phyloP scores from a whole-genome alignment of 2,329 filamentous ascomycete genomes.

The Pseudopithomyces maydicus region DNA sequence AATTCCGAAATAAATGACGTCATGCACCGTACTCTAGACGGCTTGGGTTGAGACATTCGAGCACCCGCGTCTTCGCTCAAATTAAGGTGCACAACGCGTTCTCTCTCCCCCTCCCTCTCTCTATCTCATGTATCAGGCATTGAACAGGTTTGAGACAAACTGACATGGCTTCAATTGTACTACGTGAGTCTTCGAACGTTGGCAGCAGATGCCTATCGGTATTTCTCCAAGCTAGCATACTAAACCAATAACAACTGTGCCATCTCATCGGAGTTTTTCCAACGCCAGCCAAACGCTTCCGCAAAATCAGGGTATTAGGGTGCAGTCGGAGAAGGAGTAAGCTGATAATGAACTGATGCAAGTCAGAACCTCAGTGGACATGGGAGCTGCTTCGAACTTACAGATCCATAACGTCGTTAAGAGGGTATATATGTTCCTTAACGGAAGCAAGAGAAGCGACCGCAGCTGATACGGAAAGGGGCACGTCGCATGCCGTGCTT shows the following conservation, averaged over 20 bases:
- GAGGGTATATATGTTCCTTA: constrained; percentile 36
- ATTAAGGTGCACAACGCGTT: no score
- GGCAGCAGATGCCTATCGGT: background rate
- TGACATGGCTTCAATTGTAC: constrained; percentile 13
- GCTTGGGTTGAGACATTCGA: no score
- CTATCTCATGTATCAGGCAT: no score
- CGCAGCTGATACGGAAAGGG: constrained; percentile 57
- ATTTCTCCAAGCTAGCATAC: background rate
- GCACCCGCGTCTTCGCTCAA: background rate
- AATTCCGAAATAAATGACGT: background rate
- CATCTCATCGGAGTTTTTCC: background rate
- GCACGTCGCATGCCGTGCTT: constrained; percentile 57
- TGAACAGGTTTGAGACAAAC: background rate
- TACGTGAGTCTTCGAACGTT: constrained; percentile 4
- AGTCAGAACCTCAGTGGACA: background rate
- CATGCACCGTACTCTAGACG: background rate
- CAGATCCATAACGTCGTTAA: constrained; percentile 32
- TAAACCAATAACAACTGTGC: background rate
- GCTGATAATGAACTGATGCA: background rate
- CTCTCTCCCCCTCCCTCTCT: no score
- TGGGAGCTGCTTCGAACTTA: constrained; percentile 9
- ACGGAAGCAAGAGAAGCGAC: constrained; percentile 60
- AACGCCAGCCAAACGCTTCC: constrained; percentile 18
- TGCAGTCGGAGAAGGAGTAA: background rate
- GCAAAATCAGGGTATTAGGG: constrained; percentile 14